Evolutionary conservation across 805 yeast genomes (phyloP).

Genomic region (Lipomyces starkeyi): DNA sequence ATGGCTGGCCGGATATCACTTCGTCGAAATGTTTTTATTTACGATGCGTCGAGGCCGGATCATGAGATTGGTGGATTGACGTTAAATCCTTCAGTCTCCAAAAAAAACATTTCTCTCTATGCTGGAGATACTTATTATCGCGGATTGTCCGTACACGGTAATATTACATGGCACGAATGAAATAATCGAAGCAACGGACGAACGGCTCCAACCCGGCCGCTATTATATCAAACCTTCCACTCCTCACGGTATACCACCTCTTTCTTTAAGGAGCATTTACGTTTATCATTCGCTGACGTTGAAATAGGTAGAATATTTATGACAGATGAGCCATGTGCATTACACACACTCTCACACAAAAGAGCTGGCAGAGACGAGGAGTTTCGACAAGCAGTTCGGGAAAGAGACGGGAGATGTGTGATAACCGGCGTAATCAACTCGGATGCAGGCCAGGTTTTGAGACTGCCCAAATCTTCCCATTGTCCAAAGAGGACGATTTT

Average conservation of each 20-base stretch:
- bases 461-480: neutral
- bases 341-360: neutral
- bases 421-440: neutral
- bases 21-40: too few relatives aligned
- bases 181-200: neutral
- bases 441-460: neutral
- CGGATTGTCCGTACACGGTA: neutral
- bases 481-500: neutral
- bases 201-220: neutral
- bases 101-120: neutral
- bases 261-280: neutral
- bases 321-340: neutral
- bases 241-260: too few relatives aligned
- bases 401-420: neutral
- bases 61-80: too few relatives aligned
- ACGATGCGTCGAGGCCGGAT: too few relatives aligned
- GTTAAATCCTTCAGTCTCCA: too few relatives aligned
- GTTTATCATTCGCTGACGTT: neutral
- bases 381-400: too few relatives aligned
- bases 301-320: neutral
- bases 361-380: neutral
- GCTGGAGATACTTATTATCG: neutral
- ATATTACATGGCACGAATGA: neutral
- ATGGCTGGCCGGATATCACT: too few relatives aligned
- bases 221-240: too few relatives aligned